phyloP scores from a whole-genome alignment of 2,329 filamentous ascomycete genomes.

The Cladosporium phlei region DNA sequence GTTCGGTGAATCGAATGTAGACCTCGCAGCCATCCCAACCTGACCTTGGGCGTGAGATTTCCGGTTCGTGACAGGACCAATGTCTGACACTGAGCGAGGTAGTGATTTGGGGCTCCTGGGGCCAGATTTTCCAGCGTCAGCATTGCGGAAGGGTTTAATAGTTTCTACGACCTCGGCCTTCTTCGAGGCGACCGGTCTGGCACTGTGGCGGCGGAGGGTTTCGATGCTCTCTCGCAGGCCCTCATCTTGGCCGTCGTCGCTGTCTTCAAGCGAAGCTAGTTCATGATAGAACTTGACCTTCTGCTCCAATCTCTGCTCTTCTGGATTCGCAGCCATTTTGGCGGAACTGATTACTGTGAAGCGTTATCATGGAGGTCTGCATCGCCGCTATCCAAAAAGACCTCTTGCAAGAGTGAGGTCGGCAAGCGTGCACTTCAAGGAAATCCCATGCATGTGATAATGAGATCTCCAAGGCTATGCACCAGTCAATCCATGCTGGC shows the following conservation, averaged over 20 bases:
- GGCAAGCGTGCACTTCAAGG: no score
- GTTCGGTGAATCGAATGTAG: no score
- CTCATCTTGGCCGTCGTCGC: conserved; percentile 20
- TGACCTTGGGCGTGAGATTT: neutral
- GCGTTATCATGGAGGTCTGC: no score
- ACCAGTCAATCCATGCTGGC: no score
- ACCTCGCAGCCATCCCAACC: neutral
- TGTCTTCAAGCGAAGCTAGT: conserved; percentile 6
- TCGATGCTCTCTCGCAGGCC: conserved; percentile 16
- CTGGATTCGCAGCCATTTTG: no score
- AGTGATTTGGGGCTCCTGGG: conserved; percentile 7
- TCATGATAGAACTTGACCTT: conserved; percentile 12
- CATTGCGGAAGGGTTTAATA: neutral
- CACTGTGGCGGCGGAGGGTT: neutral
- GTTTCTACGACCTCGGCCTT: neutral
- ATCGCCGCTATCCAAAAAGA: no score
- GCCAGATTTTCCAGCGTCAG: neutral
- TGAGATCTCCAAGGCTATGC: no score
- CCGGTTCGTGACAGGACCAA: conserved; percentile 3
- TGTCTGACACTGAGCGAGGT: conserved; percentile 25
- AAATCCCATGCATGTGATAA: no score
- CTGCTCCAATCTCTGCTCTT: no score
- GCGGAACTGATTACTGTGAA: no score
- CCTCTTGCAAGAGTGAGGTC: no score
- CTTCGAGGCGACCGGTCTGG: neutral